Evolutionary conservation across 1,139 yeast genomes (phyloP), one percentile per base, ranked within the genome.

Genomic region (Saccharomyces hybrid): DNA sequence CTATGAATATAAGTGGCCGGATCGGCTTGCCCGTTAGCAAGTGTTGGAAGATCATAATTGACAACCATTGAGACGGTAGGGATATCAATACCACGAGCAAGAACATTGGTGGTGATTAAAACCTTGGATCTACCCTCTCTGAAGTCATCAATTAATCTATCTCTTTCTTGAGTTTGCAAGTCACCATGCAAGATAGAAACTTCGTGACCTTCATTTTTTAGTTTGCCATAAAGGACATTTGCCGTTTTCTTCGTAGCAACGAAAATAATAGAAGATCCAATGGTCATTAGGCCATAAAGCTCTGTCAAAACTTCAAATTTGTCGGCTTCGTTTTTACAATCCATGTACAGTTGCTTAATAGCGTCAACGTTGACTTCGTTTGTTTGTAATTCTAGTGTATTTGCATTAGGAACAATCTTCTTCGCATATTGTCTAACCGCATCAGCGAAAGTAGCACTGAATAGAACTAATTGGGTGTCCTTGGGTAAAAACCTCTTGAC

Each of bases 51-150:
- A 69, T 95, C 99, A 71, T 90, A 93, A 75, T 93, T 93, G 55
- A 93, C 96, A 57, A 93, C 99, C 97, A 93, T 89, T 11, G 96
- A 87, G 50, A 93, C 99, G 1, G 95, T 79, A 44, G 99, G 95
- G 66, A 93, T 90, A 73, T 20, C 23, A 20, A 20, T 20, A 20
- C 23, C 23, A 20, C 23, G 23, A 3, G 23, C 23, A 20, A 20
- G 78, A 49, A 93, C 99, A 69, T 93, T 95, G 31, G 99, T 93
- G 42, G 99, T 88, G 65, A 93, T 90, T 62, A 93, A 78, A 11
- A 93, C 99, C 75, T 95, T 95, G 49, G 96, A 83, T 65, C 89
- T 81, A 55, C 98, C 98, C 57, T 83, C 86, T 69, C 98, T 82
- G 78, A 91, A 93, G 67, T 90, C 96, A 72, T 91, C 98, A 68